Base-by-base conservation (phyloP, 2,329 filamentous ascomycete genomes). In the Talaromyces sp. region DNA sequence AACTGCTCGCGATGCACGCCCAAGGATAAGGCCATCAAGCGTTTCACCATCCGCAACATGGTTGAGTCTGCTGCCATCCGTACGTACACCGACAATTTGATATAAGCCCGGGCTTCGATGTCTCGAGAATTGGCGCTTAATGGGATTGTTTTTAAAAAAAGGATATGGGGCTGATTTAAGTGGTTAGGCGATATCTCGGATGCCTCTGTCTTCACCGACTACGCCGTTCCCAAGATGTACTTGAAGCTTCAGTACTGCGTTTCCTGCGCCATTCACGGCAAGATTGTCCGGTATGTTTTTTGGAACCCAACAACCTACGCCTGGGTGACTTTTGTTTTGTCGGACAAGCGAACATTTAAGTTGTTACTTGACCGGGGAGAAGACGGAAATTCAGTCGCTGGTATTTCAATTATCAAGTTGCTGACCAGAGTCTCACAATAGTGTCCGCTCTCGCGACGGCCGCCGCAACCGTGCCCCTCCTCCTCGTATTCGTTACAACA, bases 191-290 rank as follows among this genome's bases (percentile, higher is more conserved):
- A 99, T 91, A 99, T 99, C 85, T 97, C 93, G 71, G 95, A 99
- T 81, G 95, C 96, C 77, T 98, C 95, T 77, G 95, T 99, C 82
- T 99, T 98, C 84, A 82, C 90, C 77, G 95, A 99, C 86, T 99
- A 99, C 87, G 93, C 92, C 73, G 93, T 99, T 77, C 95, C 95
- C 84, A 99, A 99, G 91, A 99, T 99, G 96, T 99, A 99, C 91
- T 86, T 99, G 84, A 99, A 99, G 90, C 89, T 99, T 81, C 95
- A 99, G 86, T 99, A 99, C 91, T 99, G 95, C 82, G 95, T 99
- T 79, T 98, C 93, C 82, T 99, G 95, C 84, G 95, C 95, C 78
- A 99, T 99, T 72, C 95, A 99, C 87, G 95, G 95, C 87, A 99
- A 99, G 90, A 99, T 99, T 82, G 96, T 99, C 83, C 93, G 95